These are phyloP conservation scores for Aspergillus oerlinghausenensis DNA, from an alignment of 2,329 filamentous ascomycete genomes.

Conservation along the genomic window DNA sequence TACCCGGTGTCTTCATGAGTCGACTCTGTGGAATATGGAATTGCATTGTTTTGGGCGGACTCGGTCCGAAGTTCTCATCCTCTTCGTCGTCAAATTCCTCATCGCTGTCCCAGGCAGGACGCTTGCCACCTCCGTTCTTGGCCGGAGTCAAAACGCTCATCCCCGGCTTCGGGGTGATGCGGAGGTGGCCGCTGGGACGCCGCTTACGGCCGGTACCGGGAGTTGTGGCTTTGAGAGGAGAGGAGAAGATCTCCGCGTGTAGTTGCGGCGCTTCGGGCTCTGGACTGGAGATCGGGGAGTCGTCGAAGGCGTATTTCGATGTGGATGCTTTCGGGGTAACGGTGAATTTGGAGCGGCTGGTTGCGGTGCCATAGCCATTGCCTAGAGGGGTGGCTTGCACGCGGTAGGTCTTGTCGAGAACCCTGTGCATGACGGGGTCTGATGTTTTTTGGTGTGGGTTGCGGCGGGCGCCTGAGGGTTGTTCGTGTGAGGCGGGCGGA, in stretches of 20 bases:
- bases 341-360: conserved; percentile 29
- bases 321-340: conserved; percentile 28
- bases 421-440: conserved; percentile 79
- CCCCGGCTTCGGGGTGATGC: conserved; percentile 63
- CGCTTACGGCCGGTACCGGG: conserved; percentile 41
- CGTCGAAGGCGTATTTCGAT: conserved; percentile 26
- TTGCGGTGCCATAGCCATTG: conserved; percentile 30
- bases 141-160: conserved; percentile 79
- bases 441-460: conserved; percentile 34
- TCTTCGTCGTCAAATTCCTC: conserved; percentile 58
- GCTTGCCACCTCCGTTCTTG: conserved; percentile 27
- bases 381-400: conserved; percentile 86
- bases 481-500: conserved; percentile 45
- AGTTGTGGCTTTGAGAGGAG: conserved; percentile 53
- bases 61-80: conserved; percentile 64
- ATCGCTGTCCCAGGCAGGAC: conserved; percentile 67
- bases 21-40: conserved; percentile 49
- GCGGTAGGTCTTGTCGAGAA: conserved; percentile 95
- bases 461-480: conserved; percentile 37
- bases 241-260: conserved; percentile 79
- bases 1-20: conserved; percentile 47
- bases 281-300: conserved; percentile 66
- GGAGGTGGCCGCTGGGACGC: conserved; percentile 35
- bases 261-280: conserved; percentile 77
- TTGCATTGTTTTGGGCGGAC: conserved; percentile 73